Base-by-base conservation (phyloP, 2,329 filamentous ascomycete species). In the Fusarium goolgardi region DNA sequence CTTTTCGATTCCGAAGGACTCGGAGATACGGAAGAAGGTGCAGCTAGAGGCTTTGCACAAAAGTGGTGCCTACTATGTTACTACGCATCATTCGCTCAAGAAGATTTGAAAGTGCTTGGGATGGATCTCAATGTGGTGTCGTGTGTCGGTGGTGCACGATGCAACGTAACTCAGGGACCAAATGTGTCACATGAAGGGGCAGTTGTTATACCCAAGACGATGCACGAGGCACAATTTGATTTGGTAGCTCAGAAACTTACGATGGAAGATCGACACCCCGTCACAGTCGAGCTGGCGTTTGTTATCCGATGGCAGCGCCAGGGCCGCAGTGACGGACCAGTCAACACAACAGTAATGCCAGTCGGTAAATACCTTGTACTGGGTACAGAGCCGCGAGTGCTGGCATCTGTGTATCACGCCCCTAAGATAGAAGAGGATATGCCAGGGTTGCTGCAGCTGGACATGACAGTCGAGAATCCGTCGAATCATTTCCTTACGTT, bases 401-500 rank as follows among this genome's bases (percentile, higher is more conserved):
- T 97, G 6, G 88, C 87, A 1, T 82, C 84, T 1, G 83, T 86
- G 4, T 80, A 83, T 5, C 84, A 86, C 69, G 76, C 79, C 21
- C 73, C 35, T 5, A 43, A 43, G 23, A 15, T 75, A 5, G 74
- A 75, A 10, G 73, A 74, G 13, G 70, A 73, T 27, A 66, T 71
- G 41, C 59, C 78, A 54, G 57, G 73, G 13, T 73, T 86, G 11
- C 67, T 86, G 44, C 79, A 82, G 57, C 76, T 89, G 16, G 80
- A 84, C 41, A 76, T 88, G 75, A 93, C 89, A 5, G 88, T 99
- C 58, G 96, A 99, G 80, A 99, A 99, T 76, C 92, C 94, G 0
- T 97, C 95, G 1, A 91, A 90, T 77, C 96, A 99, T 78, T 96
- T 97, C 79, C 86, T 99, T 50, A 97, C 94, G 0, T 99, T 99